phyloP scores from a whole-genome alignment of 225 moss, liverwort and hornwort genomes.

The Antitrichia curtipendula region DNA sequence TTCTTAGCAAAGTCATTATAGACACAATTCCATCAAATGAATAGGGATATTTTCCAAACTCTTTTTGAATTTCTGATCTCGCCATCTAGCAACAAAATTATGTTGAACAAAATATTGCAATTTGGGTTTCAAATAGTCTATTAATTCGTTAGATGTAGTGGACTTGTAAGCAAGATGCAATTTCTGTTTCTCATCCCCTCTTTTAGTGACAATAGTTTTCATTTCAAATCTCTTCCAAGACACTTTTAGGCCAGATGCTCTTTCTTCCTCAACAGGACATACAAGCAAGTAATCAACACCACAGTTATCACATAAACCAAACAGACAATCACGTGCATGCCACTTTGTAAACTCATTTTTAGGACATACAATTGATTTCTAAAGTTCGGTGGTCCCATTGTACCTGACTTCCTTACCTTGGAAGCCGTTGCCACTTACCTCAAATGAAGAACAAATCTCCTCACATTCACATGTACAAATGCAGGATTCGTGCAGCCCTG shows the following conservation, averaged over 20 bases:
- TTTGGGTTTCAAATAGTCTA: background rate
- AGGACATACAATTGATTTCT: too few relatives aligned
- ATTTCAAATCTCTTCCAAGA: background rate
- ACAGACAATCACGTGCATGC: too few relatives aligned
- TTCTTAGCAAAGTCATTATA: background rate
- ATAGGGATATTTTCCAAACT: background rate
- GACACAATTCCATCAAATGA: background rate
- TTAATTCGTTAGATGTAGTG: background rate
- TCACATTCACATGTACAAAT: too few relatives aligned
- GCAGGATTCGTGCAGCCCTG: too few relatives aligned
- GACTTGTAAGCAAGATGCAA: background rate
- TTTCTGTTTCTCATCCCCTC: background rate
- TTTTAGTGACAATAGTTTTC: background rate
- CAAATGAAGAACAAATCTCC: fast-evolving
- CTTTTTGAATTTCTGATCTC: background rate
- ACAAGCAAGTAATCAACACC: too few relatives aligned
- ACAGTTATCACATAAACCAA: too few relatives aligned
- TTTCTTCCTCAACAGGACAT: background rate
- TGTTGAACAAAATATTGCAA: background rate
- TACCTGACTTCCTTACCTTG: too few relatives aligned
- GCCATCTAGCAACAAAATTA: background rate
- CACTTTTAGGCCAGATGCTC: background rate
- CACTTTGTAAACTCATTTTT: too few relatives aligned
- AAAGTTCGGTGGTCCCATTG: too few relatives aligned
- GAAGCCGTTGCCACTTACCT: too few relatives aligned